Evolutionary conservation across 192 early-diverging fungal genomes (phyloP), one percentile per base, ranked within the genome.

Genomic region (Backusella mclennaniae): DNA sequence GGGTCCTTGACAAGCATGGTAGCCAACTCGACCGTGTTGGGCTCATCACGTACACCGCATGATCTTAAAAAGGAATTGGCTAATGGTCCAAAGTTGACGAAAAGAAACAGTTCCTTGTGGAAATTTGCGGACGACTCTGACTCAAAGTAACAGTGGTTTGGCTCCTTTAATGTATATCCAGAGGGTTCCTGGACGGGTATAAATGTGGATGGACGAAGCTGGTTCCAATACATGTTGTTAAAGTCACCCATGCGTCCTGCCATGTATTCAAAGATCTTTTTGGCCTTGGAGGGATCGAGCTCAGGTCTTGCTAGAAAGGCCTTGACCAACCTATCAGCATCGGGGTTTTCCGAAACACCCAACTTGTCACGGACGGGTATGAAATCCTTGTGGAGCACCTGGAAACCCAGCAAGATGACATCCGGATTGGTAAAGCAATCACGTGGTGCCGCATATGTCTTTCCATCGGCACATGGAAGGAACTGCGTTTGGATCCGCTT

Each of bases 11-110:
- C 88, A 11, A 97, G 78, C 66, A 89, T 82, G 11, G 85, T 76
- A 0, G 95, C 88, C 39, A 96, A 74, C 38, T 97, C 95, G 17
- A 88, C 53, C 1, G 93, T 89, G 0, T 92, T 87, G 0, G 95
- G 95, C 67, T 94, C 91, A 41, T 92, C 89, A 70, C 91, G 92
- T 12, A 96, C 93, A 67, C 96, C 96, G 74, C 96, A 97, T 1
- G 89, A 85, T 35, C 90, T 88, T 53, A 97, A 79, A 69, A 97
- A 97, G 9, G 86, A 79, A 78, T 95, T 93, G 12, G 93, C 95
- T 1, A 81, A 49, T 0, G 80, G 49, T 1, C 94, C 93, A 83
- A 95, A 96, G 77, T 95, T 91, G 39, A 92, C 82, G 26, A 84
- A 89, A 0, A 79, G 75, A 73, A 92, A 85, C 6, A 92, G 83